These are phyloP conservation scores for Coffea humblotiana DNA, from an alignment of 305 asterid genomes.

Conservation along the genomic window DNA sequence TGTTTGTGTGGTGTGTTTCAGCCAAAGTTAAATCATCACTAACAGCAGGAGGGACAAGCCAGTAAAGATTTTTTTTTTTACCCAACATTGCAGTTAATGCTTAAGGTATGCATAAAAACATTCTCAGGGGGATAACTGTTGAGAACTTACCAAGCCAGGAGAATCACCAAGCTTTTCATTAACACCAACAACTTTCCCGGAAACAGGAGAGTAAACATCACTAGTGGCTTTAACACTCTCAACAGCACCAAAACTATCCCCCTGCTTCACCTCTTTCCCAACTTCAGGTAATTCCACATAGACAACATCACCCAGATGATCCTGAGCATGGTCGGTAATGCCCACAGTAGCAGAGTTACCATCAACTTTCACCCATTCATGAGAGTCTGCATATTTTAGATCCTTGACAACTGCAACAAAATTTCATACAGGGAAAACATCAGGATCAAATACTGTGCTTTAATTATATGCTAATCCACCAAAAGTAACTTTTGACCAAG, in stretches of 20 bases:
- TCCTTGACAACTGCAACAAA: conserved; percentile 69
- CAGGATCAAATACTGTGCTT: neutral
- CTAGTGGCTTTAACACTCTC: conserved; percentile 98
- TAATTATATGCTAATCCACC: neutral
- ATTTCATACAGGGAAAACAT: neutral
- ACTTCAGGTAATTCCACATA: conserved; percentile 84
- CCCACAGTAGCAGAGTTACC: conserved; percentile 82
- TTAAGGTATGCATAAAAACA: neutral
- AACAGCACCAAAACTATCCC: conserved; percentile 82
- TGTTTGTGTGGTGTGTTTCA: no score
- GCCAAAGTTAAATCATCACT: neutral
- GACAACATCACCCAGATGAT: conserved; percentile 91
- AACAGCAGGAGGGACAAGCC: neutral
- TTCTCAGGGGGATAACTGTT: neutral
- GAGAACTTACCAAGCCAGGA: conserved; percentile 80
- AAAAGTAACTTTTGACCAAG: conserved; percentile 1
- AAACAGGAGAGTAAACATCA: conserved; percentile 86
- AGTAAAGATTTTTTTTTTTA: neutral
- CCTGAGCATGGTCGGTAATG: conserved; percentile 93
- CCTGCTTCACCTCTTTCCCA: conserved; percentile 65
- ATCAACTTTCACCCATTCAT: conserved; percentile 89
- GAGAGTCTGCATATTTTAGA: conserved; percentile 84
- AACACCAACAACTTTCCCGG: conserved; percentile 82
- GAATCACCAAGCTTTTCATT: conserved; percentile 61
- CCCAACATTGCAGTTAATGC: neutral